These are phyloP conservation scores for Heritiera littoralis DNA, from an alignment of 345 rosid species.

Conservation along the genomic window DNA sequence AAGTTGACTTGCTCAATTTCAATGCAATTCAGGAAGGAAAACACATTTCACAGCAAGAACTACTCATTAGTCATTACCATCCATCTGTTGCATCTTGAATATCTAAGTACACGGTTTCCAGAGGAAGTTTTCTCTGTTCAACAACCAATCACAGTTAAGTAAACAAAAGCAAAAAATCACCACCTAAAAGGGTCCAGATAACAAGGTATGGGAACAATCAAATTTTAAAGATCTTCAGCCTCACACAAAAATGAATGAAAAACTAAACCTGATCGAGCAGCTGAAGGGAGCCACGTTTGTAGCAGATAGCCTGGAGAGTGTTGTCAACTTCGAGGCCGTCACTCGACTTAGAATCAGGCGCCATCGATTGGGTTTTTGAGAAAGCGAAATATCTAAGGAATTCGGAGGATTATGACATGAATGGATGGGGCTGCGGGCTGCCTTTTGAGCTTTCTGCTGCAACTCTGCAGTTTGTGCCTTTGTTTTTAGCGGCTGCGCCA, in stretches of 20 bases:
- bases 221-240: background rate
- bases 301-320: slow-evolving; percentile 62
- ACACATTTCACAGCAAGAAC: background rate
- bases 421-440: background rate
- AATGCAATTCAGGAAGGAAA: background rate
- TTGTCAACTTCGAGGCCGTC: slow-evolving; percentile 14
- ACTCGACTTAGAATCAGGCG: slow-evolving; percentile 19
- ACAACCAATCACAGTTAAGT: background rate
- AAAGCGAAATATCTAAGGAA: background rate
- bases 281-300: slow-evolving; percentile 68
- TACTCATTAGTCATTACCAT: slow-evolving; percentile 61
- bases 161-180: background rate
- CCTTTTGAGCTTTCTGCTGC: background rate
- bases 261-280: slow-evolving; percentile 61
- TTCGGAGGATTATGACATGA: background rate
- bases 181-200: background rate
- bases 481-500: no score
- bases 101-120: slow-evolving; percentile 61
- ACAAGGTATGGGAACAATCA: background rate
- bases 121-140: slow-evolving; percentile 86
- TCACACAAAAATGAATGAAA: background rate
- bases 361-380: slow-evolving; percentile 23
- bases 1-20: background rate
- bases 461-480: background rate
- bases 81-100: slow-evolving; percentile 67